Conservation (phyloP, 2,329 filamentous ascomycete genomes). For the Huntiella savannae region DNA sequence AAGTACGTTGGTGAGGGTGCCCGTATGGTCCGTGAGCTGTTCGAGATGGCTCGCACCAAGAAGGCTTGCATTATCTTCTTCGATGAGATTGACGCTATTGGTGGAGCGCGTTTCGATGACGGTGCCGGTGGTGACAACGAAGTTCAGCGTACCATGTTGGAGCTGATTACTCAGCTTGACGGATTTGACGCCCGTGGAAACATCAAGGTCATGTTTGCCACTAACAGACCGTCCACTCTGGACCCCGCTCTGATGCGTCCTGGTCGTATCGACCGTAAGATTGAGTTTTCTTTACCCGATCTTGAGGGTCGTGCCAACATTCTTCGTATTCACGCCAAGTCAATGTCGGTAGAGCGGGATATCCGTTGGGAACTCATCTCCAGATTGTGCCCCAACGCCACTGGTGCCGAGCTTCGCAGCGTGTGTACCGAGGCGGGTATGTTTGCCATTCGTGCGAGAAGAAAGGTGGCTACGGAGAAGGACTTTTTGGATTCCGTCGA, state of each 20-base stretch:
- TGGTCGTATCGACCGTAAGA: conserved; percentile 94
- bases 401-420: conserved; percentile 84
- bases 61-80: conserved; percentile 99
- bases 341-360: conserved; percentile 96
- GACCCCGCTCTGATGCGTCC: conserved; percentile 96
- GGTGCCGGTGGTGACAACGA: conserved; percentile 94
- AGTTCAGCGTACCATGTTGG: conserved; percentile 94
- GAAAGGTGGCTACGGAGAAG: conserved; percentile 98
- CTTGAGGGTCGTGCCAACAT: conserved; percentile 96
- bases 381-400: conserved; percentile 88
- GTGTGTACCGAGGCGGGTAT: conserved; percentile 97
- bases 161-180: conserved; percentile 90
- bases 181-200: conserved; percentile 93
- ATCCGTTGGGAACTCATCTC: conserved; percentile 99
- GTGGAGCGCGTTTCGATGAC: conserved; percentile 89
- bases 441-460: conserved; percentile 85
- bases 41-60: conserved; percentile 98
- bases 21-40: conserved; percentile 93
- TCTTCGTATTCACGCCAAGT: conserved; percentile 95
- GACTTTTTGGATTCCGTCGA: conserved; percentile 95
- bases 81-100: conserved; percentile 79
- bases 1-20: conserved; percentile 98
- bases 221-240: conserved; percentile 85
- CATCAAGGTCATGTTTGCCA: conserved; percentile 99
- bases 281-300: conserved; percentile 93